Conservation (phyloP, 2,329 filamentous ascomycete species). For the Mollisiaceae sp. region DNA sequence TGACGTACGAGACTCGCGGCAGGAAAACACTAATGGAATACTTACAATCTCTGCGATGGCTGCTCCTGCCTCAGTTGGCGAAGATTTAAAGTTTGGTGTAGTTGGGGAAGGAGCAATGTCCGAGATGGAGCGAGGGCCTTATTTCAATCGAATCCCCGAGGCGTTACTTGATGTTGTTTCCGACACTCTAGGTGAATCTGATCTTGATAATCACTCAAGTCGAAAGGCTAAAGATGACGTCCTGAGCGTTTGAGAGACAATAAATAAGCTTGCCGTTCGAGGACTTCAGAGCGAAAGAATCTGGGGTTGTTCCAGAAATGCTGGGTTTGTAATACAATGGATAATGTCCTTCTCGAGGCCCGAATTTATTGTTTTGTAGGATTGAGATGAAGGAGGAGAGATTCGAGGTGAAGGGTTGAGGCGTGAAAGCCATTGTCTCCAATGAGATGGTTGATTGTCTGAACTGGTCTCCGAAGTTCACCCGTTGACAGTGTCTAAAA, state of each 20-base stretch:
- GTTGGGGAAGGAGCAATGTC: slow-evolving; percentile 1
- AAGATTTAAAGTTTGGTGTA: background rate
- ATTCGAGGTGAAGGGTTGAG: too few species aligned
- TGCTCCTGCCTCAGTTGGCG: background rate
- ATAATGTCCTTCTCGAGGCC: too few species aligned
- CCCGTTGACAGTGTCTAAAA: too few species aligned
- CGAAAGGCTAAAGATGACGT: background rate
- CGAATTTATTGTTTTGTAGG: too few species aligned
- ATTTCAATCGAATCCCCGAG: background rate
- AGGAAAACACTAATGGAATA: background rate
- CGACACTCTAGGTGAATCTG: background rate
- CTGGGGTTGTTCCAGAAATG: background rate
- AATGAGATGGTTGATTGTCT: too few species aligned
- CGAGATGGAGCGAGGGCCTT: background rate
- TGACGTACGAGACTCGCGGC: background rate
- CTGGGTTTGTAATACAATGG: background rate
- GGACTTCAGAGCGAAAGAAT: background rate
- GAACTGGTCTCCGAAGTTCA: too few species aligned
- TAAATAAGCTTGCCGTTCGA: background rate
- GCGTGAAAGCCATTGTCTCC: too few species aligned
- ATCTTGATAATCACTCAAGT: background rate
- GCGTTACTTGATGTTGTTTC: background rate
- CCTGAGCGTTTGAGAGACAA: background rate
- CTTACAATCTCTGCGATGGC: background rate
- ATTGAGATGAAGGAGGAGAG: too few species aligned